Evolutionary conservation across 495 filamentous ascomycete species (phyloP).

Genomic region (Trichoderma asperelloides): DNA sequence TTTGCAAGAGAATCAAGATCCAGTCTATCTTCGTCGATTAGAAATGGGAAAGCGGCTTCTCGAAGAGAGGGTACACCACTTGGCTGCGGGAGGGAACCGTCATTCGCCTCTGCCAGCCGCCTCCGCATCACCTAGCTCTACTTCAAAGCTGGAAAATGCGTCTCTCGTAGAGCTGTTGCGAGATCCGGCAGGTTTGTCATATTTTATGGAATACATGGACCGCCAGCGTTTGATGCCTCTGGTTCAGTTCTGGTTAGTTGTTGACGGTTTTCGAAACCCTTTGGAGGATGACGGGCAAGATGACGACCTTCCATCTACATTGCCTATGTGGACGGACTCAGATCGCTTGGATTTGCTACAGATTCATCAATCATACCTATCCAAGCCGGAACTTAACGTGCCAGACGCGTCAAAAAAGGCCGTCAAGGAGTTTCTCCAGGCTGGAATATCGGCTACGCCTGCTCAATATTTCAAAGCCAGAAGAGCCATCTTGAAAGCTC

Average conservation of each 20-base stretch:
- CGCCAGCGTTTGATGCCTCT: slow-evolving; percentile 74
- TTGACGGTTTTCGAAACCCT: slow-evolving; percentile 94
- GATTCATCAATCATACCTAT: slow-evolving; percentile 84
- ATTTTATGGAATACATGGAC: slow-evolving; percentile 99
- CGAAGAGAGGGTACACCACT: slow-evolving; percentile 78
- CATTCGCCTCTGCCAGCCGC: slow-evolving; percentile 27
- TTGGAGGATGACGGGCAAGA: slow-evolving; percentile 77
- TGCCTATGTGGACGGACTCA: slow-evolving; percentile 66
- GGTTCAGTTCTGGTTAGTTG: slow-evolving; percentile 98
- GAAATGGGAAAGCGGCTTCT: slow-evolving; percentile 85
- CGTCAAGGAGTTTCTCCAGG: slow-evolving; percentile 70
- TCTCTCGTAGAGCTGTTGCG: slow-evolving; percentile 75
- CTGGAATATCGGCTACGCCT: slow-evolving; percentile 62
- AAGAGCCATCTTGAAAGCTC: slow-evolving; percentile 69
- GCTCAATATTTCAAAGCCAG: slow-evolving; percentile 78
- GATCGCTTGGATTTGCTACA: slow-evolving; percentile 82
- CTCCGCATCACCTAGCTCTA: slow-evolving; percentile 24
- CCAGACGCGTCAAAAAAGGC: slow-evolving; percentile 53
- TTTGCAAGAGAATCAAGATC: slow-evolving; percentile 68
- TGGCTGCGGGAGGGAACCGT: slow-evolving; percentile 57
- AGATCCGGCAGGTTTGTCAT: slow-evolving; percentile 82
- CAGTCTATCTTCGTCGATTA: slow-evolving; percentile 74
- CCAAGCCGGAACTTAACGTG: slow-evolving; percentile 70
- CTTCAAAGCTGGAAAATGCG: slow-evolving; percentile 55
- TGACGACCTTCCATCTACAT: slow-evolving; percentile 53